Base-by-base conservation (phyloP, 2,329 filamentous ascomycete species). In the Epichloe typhina region DNA sequence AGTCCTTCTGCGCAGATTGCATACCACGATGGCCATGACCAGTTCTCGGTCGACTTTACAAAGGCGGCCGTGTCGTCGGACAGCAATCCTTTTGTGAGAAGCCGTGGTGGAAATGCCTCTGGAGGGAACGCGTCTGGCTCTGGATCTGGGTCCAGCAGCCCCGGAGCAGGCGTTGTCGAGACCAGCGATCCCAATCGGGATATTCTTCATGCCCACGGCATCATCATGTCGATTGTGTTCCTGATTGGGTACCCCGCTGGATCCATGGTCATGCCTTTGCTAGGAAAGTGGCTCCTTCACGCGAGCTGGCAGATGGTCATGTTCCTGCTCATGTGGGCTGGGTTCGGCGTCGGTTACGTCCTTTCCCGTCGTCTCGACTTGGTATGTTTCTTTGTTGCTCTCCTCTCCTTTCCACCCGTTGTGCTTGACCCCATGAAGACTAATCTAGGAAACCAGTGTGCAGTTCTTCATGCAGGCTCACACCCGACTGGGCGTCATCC, bases 141-240 rank as follows among this genome's bases (percentile, higher is more conserved):
- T 8, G 43, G 1, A 3, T 40, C 36, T 8, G 49, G 21, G 13
- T 13, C 21, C 6, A 37, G 13, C 43, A 21, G 23, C 13, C 38
- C 50, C 2, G 45, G 36, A 5, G 19, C 39, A 11, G 51, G 36
- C 11, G 47, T 26, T 15, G 43, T 50, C 2, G 9, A 47, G 11
- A 46, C 44, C 37, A 49, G 57, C 44, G 53, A 53, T n/a, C 55
- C 54, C 12, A 62, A 49, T 46, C 53, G 60, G 12, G 61, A 58
- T 3, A 58, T 69, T 8, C 46, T 71, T 15, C 60, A 70, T 5
- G 63, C 73, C 0, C 80, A 83, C 54, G 81, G 79, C 46, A 69
- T 80, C 56, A 66, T 84, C 58, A 80, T 84, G 79, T 72, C 73
- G 26, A 59, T 83, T 44, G 74, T 76, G 17, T 80, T 83, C 55